Evolutionary conservation across 2,329 filamentous ascomycete species (phyloP).

Genomic region (Venturia oleaginea): DNA sequence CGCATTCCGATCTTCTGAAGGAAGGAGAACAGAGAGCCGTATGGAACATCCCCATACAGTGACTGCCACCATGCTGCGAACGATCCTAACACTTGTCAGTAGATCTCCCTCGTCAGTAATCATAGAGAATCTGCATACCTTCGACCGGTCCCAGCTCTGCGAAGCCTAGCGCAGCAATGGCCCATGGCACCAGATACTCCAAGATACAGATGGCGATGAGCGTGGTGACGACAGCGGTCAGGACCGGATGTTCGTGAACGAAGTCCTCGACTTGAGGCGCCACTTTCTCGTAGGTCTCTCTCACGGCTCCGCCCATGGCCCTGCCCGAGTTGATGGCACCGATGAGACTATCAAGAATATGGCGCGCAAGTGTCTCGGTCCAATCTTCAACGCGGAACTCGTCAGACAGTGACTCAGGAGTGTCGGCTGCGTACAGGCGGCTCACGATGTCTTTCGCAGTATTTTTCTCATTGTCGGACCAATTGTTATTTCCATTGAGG

Average conservation of each 20-base stretch:
- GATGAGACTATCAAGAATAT: neutral
- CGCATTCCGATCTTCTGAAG: neutral
- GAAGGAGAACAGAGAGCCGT: neutral
- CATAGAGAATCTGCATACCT: neutral
- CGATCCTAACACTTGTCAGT: neutral
- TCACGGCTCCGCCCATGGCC: neutral
- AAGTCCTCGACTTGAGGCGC: neutral
- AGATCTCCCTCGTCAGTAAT: neutral
- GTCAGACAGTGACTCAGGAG: neutral
- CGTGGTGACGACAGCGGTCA: neutral
- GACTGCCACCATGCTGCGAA: neutral
- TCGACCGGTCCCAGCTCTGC: neutral
- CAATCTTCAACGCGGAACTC: neutral
- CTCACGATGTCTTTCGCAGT: neutral
- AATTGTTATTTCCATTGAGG: too few species aligned
- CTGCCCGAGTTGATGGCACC: neutral
- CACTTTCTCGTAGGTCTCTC: neutral
- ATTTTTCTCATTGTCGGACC: neutral
- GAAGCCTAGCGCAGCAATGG: neutral
- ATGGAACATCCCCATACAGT: neutral
- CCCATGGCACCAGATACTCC: neutral
- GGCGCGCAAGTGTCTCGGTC: neutral
- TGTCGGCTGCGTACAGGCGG: neutral
- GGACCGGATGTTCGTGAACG: neutral
- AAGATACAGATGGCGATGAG: neutral